Conservation (phyloP, 2,329 filamentous ascomycete genomes). For the Cladosporium sp. region DNA sequence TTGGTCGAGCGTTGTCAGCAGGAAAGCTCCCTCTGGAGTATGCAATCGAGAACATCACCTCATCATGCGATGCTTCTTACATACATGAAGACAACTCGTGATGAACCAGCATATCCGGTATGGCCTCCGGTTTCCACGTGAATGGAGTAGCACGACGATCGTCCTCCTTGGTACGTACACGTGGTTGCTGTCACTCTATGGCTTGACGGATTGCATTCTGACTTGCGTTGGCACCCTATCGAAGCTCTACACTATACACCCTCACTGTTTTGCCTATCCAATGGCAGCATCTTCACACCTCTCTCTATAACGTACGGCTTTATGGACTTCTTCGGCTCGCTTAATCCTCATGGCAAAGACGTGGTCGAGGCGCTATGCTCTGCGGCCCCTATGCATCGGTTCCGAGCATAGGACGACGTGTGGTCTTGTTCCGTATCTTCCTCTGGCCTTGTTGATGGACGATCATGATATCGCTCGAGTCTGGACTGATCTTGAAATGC, state of each 20-base stretch:
- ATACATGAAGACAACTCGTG: background rate
- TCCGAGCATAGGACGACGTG: background rate
- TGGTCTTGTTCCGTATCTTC: too few species aligned
- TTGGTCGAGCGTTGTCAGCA: background rate
- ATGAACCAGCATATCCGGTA: background rate
- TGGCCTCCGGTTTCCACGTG: background rate
- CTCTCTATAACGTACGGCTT: background rate
- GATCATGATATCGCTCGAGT: too few species aligned
- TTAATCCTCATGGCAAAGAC: too few species aligned
- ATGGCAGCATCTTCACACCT: background rate
- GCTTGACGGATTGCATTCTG: background rate
- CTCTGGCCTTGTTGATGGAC: too few species aligned
- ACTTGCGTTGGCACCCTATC: background rate
- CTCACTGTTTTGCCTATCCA: background rate
- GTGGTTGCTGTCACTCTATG: too few species aligned
- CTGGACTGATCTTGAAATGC: too few species aligned
- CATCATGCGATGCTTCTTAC: background rate
- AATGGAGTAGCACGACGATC: background rate
- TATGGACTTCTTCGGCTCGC: too few species aligned
- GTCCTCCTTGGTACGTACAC: background rate
- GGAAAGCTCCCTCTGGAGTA: background rate
- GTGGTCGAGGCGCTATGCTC: too few species aligned
- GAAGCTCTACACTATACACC: background rate
- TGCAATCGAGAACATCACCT: background rate
- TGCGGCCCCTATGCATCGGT: background rate